Evolutionary conservation across 2,329 filamentous ascomycete species (phyloP).

Genomic region (Ophiostoma perfectum): DNA sequence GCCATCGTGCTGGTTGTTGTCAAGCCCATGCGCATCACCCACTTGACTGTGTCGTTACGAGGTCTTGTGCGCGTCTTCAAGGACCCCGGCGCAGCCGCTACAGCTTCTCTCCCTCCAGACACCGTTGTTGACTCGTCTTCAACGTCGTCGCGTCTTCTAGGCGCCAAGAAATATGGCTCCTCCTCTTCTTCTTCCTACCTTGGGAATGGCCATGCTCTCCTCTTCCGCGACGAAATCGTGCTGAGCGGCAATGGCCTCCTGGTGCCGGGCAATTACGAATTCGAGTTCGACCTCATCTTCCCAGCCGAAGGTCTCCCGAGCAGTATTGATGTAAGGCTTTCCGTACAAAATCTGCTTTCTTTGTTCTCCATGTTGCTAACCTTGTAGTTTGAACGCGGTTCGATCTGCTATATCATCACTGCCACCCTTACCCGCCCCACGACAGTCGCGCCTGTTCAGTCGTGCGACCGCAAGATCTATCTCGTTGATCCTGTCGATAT

Average conservation of each 20-base stretch:
- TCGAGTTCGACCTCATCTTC: constrained; percentile 48
- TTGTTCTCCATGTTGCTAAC: not conserved
- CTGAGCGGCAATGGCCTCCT: constrained; percentile 73
- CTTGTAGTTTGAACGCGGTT: constrained; percentile 83
- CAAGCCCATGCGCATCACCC: constrained; percentile 71
- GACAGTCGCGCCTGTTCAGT: constrained; percentile 72
- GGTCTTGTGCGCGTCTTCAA: constrained; percentile 77
- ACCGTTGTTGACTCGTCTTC: constrained; percentile 24
- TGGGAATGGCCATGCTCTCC: constrained; percentile 70
- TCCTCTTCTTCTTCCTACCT: constrained; percentile 44
- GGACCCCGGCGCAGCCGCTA: constrained; percentile 51
- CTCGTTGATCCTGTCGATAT: constrained; percentile 82
- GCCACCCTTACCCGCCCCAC: constrained; percentile 86
- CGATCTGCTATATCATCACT: constrained; percentile 84
- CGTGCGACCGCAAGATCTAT: constrained; percentile 74
- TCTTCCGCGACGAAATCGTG: constrained; percentile 78
- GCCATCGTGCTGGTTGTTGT: constrained; percentile 66
- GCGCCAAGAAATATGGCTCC: constrained; percentile 4
- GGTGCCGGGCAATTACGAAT: constrained; percentile 69
- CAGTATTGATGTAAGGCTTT: constrained; percentile 66
- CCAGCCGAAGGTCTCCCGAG: constrained; percentile 56
- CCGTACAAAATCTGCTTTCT: not conserved
- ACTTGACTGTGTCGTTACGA: constrained; percentile 71
- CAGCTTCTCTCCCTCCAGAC: constrained; percentile 24
- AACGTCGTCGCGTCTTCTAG: constrained; percentile 36